Percentiles rank a stretch among this genome's conserved stretches.
These are phyloP conservation scores for Nitzschia sp. DNA, from an alignment of 108 stramenopile genomes.

Conservation along the genomic window DNA sequence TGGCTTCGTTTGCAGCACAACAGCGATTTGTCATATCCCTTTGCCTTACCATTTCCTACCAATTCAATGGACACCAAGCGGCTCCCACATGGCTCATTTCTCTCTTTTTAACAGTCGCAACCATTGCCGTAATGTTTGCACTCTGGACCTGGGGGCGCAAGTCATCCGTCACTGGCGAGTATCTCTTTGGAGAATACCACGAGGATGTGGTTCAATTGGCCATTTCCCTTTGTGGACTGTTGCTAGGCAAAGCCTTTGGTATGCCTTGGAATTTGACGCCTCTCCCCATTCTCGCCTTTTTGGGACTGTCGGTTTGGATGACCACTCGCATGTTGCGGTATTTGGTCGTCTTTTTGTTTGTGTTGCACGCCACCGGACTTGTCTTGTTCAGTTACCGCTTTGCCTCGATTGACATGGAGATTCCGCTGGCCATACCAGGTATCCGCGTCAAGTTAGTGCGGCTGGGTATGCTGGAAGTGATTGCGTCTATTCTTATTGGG, in stretches of 20 bases:
- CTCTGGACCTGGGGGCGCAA: slow-evolving; percentile 64
- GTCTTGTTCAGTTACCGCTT: slow-evolving; percentile 70
- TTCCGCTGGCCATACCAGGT: slow-evolving; percentile 47
- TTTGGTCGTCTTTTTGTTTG: slow-evolving; percentile 65
- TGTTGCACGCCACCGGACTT: slow-evolving; percentile 55
- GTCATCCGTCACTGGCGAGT: slow-evolving; percentile 47
- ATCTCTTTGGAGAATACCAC: slow-evolving; percentile 76
- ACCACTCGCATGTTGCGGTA: slow-evolving; percentile 74
- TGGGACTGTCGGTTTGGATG: slow-evolving; percentile 67
- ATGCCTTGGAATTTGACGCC: slow-evolving; percentile 76
- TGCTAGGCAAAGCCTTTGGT: slow-evolving; percentile 64
- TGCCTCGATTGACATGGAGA: slow-evolving; percentile 52
- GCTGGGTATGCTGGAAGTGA: slow-evolving; percentile 53
- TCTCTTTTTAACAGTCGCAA: slow-evolving; percentile 50
- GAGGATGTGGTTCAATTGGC: slow-evolving; percentile 75
- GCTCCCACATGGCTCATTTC: slow-evolving; percentile 46
- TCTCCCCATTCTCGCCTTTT: slow-evolving; percentile 63
- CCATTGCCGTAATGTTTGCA: slow-evolving; percentile 42
- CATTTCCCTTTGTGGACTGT: slow-evolving; percentile 48
- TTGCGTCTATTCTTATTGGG: slow-evolving; percentile 43
- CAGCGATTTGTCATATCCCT: slow-evolving; percentile 69
- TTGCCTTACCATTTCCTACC: slow-evolving; percentile 58
- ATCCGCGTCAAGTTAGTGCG: slow-evolving; percentile 43
- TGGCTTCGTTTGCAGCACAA: slow-evolving; percentile 62
- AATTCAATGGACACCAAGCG: slow-evolving; percentile 64